These are phyloP conservation scores for Tribonema minus DNA, from an alignment of 108 stramenopile species.

Conservation along the genomic window DNA sequence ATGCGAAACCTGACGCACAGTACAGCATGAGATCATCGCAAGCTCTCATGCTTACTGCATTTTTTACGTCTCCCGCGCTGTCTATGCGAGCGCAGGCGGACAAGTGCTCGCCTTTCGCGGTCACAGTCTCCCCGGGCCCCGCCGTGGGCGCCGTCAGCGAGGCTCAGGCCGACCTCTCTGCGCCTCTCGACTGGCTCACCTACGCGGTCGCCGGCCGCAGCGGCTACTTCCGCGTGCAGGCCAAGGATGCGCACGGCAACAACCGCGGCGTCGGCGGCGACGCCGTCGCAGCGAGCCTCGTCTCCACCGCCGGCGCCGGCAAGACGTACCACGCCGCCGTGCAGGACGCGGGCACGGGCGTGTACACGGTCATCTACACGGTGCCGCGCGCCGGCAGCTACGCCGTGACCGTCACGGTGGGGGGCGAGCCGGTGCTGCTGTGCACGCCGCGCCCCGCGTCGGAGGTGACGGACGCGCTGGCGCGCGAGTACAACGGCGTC, in stretches of 20 bases:
- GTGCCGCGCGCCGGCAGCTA: slow-evolving; percentile 68
- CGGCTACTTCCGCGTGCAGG: slow-evolving; percentile 65
- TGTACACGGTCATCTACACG: slow-evolving; percentile 69
- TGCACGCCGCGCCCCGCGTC: slow-evolving; percentile 27
- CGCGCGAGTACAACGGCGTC: slow-evolving; percentile 65
- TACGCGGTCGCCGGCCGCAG: slow-evolving; percentile 68
- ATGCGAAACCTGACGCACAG: too few relatives aligned
- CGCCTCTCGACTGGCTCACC: slow-evolving; percentile 59
- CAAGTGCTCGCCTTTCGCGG: slow-evolving; percentile 71
- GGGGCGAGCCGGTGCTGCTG: slow-evolving; percentile 60
- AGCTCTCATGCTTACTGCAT: too few relatives aligned
- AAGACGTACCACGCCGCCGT: slow-evolving; percentile 59
- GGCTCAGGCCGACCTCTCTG: slow-evolving; percentile 33
- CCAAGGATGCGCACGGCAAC: slow-evolving; percentile 78
- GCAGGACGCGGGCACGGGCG: slow-evolving; percentile 63
- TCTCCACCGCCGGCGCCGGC: slow-evolving; percentile 11
- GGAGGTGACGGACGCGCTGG: slow-evolving; percentile 44
- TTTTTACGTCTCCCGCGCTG: too few relatives aligned
- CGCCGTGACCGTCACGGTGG: slow-evolving; percentile 57
- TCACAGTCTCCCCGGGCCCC: slow-evolving; percentile 65
- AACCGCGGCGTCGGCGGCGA: slow-evolving; percentile 64
- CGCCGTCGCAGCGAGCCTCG: slow-evolving; percentile 52
- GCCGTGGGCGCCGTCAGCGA: slow-evolving; percentile 50
- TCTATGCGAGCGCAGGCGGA: slow-evolving; percentile 38
- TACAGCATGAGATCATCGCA: too few relatives aligned